Percentiles rank a stretch among this genome's conserved stretches.
phyloP scores from a whole-genome alignment of 2,329 filamentous ascomycete genomes.

The Ophiostoma himal-ulmi region DNA sequence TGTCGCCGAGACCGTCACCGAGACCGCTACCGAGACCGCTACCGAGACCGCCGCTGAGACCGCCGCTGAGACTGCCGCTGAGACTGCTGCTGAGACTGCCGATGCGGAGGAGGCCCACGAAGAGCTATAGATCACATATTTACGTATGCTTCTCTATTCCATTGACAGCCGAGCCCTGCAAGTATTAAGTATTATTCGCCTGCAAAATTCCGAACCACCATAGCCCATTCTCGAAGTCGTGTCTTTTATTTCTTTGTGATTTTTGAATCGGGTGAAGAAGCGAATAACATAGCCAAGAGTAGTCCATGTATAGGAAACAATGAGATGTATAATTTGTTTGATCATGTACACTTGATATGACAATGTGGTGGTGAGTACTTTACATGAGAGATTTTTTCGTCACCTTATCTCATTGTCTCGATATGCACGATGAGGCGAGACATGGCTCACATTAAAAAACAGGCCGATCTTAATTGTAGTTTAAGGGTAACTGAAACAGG shows the following conservation, averaged over 20 bases:
- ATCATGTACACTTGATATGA: too few relatives aligned
- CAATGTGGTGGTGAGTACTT: too few relatives aligned
- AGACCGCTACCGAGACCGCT: slow-evolving; percentile 39
- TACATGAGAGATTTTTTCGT: too few relatives aligned
- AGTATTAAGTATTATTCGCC: not conserved
- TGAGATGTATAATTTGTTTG: too few relatives aligned
- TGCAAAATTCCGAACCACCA: too few relatives aligned
- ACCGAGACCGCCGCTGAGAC: slow-evolving; percentile 37
- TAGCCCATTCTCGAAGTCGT: too few relatives aligned
- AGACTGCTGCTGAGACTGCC: slow-evolving; percentile 42
- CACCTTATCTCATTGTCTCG: too few relatives aligned
- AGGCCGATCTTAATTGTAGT: not conserved
- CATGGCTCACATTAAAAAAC: not conserved
- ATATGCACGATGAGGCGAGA: too few relatives aligned
- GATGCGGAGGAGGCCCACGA: not conserved
- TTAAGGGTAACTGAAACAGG: not conserved
- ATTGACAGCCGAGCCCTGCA: not conserved
- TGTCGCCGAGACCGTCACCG: slow-evolving; percentile 44
- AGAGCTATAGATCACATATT: not conserved
- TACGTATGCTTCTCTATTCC: not conserved
- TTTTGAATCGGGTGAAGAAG: too few relatives aligned
- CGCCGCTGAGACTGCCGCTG: slow-evolving; percentile 37
- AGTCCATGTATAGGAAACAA: too few relatives aligned
- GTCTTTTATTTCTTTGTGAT: too few relatives aligned
- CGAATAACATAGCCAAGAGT: too few relatives aligned